phyloP scores from a whole-genome alignment of 352 stramenopile genomes.

The Phytopythium mirpurense region DNA sequence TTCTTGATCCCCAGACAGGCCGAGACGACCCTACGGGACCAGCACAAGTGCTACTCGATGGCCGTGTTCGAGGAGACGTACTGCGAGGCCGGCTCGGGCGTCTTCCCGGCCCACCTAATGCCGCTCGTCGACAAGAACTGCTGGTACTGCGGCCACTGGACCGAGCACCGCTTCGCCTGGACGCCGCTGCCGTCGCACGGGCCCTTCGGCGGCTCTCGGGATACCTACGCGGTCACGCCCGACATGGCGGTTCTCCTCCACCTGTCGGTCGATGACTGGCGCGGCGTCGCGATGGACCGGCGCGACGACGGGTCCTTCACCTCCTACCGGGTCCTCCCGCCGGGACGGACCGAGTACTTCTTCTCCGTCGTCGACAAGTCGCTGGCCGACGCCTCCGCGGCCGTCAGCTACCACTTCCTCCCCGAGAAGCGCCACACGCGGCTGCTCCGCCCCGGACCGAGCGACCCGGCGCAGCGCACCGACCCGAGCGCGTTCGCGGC shows the following conservation, averaged over 20 bases:
- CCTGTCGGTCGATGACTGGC: constrained; percentile 68
- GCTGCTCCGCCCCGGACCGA: constrained; percentile 7
- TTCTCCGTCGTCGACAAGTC: constrained; percentile 39
- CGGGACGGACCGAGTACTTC: constrained; percentile 75
- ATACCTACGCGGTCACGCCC: constrained; percentile 23
- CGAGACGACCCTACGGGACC: constrained; percentile 36
- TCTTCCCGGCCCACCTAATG: constrained; percentile 43
- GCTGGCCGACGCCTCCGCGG: background rate
- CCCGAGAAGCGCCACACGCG: constrained; percentile 31
- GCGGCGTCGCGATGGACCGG: constrained; percentile 53
- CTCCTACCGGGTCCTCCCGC: constrained; percentile 52
- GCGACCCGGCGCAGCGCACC: background rate
- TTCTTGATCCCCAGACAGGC: constrained; percentile 54
- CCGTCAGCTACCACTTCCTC: constrained; percentile 6
- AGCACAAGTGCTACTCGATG: constrained; percentile 79
- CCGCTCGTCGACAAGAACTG: constrained; percentile 62
- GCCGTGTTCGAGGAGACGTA: constrained; percentile 67
- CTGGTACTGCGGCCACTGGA: constrained; percentile 76
- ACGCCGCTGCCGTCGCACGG: constrained; percentile 30
- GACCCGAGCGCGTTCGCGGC: constrained; percentile 16
- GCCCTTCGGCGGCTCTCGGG: constrained; percentile 25
- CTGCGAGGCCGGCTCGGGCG: constrained; percentile 42
- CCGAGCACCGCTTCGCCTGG: constrained; percentile 72
- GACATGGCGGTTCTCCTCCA: constrained; percentile 51
- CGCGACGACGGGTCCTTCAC: constrained; percentile 56